phyloP scores from a whole-genome alignment of 768 basidiomycete genomes.

The Boletus pseudo-olivaceus region DNA sequence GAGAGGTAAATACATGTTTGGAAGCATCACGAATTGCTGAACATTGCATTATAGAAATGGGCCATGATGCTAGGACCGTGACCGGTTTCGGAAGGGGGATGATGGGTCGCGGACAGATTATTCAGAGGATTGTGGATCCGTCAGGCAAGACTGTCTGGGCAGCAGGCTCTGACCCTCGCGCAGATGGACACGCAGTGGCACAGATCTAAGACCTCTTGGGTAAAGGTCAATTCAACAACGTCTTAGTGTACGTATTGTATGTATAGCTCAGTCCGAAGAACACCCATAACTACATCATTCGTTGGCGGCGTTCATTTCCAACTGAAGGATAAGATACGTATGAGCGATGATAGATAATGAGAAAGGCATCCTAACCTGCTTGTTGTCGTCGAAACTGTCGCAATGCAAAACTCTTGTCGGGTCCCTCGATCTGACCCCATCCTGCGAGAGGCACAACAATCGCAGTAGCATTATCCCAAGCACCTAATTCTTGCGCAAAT shows the following conservation, averaged over 20 bases:
- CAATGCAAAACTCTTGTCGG: constrained; percentile 77
- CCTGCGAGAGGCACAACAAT: constrained; percentile 90
- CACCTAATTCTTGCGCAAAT: constrained; percentile 82
- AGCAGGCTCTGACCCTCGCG: constrained; percentile 86
- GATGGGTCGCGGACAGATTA: constrained; percentile 87
- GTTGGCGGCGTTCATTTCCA: constrained; percentile 57
- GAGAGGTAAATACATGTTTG: constrained; percentile 44
- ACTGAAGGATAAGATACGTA: constrained; percentile 34
- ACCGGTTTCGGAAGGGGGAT: constrained; percentile 57
- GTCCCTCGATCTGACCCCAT: constrained; percentile 80
- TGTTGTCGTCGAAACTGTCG: constrained; percentile 74
- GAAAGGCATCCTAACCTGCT: constrained; percentile 43
- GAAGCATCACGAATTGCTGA: neutral
- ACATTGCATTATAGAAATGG: constrained; percentile 59
- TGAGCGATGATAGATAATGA: constrained; percentile 1
- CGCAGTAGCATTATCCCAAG: constrained; percentile 86
- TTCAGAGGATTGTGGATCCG: constrained; percentile 68
- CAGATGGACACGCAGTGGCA: constrained; percentile 82
- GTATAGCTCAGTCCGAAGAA: neutral
- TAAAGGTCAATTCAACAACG: neutral
- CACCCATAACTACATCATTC: constrained; percentile 50
- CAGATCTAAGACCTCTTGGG: constrained; percentile 55
- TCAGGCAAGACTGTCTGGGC: constrained; percentile 86
- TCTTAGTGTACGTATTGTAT: constrained; percentile 1
- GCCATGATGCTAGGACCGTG: constrained; percentile 72